Conservation (phyloP, 352 stramenopile species). For the Phytophthora megakarya region DNA sequence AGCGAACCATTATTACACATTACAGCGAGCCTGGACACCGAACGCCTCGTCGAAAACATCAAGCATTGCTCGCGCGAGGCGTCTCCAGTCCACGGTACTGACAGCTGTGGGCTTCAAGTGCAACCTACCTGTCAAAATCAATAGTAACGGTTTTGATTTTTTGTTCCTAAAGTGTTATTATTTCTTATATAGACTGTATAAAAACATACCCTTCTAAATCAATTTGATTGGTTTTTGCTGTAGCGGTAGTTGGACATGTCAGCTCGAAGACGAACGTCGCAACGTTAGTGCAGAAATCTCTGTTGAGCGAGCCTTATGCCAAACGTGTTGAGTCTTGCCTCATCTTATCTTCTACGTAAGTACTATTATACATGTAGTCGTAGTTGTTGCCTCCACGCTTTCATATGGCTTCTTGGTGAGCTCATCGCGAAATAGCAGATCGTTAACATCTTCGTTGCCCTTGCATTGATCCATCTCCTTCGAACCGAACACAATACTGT, state of each 20-base stretch:
- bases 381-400: constrained; percentile 9
- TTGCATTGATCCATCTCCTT: constrained; percentile 5
- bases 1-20: too few species aligned
- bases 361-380: too few species aligned
- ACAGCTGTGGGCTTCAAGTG: constrained; percentile 27
- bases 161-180: not conserved
- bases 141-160: constrained; percentile 13
- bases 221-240: too few species aligned
- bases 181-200: not conserved
- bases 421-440: constrained; percentile 9
- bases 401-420: constrained; percentile 10
- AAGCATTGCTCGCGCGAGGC: constrained; percentile 2
- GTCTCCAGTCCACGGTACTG: constrained; percentile 23
- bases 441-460: constrained; percentile 13
- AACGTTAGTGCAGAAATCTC: constrained; percentile 3
- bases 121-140: constrained; percentile 14
- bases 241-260: too few species aligned
- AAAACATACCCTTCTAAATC: constrained; percentile 2
- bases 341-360: constrained; percentile 34
- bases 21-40: constrained; percentile 8
- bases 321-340: constrained; percentile 17
- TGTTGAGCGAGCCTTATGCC: constrained; percentile 20
- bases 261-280: constrained; percentile 1
- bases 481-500: too few species aligned
- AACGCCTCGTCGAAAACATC: constrained; percentile 8